phyloP scores from a whole-genome alignment of 2,329 filamentous ascomycete genomes.

The Nemania sp. region DNA sequence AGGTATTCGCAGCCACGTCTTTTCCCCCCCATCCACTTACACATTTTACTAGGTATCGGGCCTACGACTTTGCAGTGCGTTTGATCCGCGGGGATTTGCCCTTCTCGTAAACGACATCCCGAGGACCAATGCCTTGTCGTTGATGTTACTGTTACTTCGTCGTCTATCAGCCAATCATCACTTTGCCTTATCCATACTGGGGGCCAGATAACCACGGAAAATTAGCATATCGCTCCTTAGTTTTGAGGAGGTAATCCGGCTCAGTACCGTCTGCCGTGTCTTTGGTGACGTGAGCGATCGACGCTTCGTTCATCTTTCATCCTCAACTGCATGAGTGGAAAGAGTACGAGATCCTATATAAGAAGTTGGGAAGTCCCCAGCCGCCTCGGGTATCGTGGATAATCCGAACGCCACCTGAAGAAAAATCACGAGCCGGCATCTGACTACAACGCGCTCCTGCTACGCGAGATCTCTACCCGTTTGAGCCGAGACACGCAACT shows the following conservation, averaged over 20 bases:
- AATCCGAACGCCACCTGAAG: background rate
- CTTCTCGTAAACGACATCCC: background rate
- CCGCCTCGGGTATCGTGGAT: background rate
- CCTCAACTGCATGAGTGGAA: background rate
- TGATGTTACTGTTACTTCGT: slow-evolving; percentile 5
- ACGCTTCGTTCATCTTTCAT: background rate
- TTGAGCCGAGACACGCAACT: background rate
- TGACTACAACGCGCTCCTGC: background rate
- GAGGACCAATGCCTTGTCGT: background rate
- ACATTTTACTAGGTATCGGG: too few relatives aligned
- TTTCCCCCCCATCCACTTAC: too few relatives aligned
- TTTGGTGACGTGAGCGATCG: slow-evolving; percentile 1
- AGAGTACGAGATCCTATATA: background rate
- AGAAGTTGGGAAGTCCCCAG: slow-evolving; percentile 1
- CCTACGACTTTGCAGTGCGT: background rate
- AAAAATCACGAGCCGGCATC: slow-evolving; percentile 3
- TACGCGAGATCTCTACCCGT: background rate
- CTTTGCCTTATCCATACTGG: slow-evolving; percentile 3
- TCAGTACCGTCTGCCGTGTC: slow-evolving; percentile 10
- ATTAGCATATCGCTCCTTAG: background rate
- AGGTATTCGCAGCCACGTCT: background rate
- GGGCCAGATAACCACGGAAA: background rate
- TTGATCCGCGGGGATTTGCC: slow-evolving; percentile 4
- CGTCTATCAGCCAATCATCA: slow-evolving; percentile 6
- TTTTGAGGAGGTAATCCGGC: background rate